These are phyloP conservation scores for Alternaria sp. DNA, from an alignment of 2,329 filamentous ascomycete species.

Conservation along the genomic window DNA sequence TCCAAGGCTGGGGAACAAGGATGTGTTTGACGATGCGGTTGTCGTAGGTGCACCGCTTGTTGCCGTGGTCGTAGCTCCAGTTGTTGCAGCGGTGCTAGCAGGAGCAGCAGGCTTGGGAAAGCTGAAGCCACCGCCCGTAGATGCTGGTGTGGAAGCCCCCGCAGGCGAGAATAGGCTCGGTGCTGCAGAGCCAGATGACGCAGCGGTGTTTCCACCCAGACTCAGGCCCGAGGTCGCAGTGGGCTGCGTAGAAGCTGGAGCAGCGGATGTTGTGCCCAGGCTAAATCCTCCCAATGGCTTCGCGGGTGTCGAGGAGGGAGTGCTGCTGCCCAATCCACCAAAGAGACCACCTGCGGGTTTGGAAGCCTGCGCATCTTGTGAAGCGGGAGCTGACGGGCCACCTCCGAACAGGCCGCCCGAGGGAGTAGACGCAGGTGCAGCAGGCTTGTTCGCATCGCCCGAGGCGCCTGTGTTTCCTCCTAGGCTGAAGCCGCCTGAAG, in stretches of 20 bases:
- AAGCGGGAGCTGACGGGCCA: constrained; percentile 36
- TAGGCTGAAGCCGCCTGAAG: constrained; percentile 25
- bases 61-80: constrained; percentile 26
- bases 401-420: constrained; percentile 29
- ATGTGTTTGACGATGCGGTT: constrained; percentile 23
- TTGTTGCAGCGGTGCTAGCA: constrained; percentile 25
- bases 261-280: constrained; percentile 36
- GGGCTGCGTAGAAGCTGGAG: constrained; percentile 30
- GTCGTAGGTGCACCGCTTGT: constrained; percentile 22
- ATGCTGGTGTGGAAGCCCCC: constrained; percentile 14
- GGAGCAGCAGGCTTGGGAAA: constrained; percentile 23
- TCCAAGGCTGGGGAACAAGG: constrained; percentile 27
- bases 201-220: constrained; percentile 31
- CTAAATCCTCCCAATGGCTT: constrained; percentile 35
- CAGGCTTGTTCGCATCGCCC: constrained; percentile 42
- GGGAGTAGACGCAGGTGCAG: constrained; percentile 32
- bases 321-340: constrained; percentile 32
- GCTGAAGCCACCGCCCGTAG: constrained; percentile 23
- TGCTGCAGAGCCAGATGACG: constrained; percentile 30
- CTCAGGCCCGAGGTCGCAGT: constrained; percentile 19
- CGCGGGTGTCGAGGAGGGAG: constrained; percentile 39
- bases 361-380: constrained; percentile 41
- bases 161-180: constrained; percentile 30
- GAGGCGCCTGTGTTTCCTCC: constrained; percentile 34
- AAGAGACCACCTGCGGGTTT: constrained; percentile 39